phyloP scores from a whole-genome alignment of 345 rosid species.

The Firmiana major region DNA sequence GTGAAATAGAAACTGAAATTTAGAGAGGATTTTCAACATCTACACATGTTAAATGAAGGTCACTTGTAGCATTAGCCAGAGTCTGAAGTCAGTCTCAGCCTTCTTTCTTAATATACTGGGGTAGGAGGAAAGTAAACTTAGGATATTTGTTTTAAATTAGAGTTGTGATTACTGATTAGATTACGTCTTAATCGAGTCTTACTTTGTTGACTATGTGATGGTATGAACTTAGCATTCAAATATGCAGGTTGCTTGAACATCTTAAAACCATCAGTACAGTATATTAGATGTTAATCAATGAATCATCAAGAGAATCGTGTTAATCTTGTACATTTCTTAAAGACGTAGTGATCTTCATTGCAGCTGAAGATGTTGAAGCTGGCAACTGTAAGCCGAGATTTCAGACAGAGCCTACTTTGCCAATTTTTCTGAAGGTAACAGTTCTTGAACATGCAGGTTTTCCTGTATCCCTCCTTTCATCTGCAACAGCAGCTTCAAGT shows the following conservation, averaged over 20 bases:
- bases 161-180: too few species aligned
- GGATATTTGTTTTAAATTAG: background rate
- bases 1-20: too few species aligned
- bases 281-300: background rate
- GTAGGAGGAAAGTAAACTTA: background rate
- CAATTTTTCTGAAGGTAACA: slow-evolving; percentile 85
- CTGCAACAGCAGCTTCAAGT: slow-evolving; percentile 14
- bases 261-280: background rate
- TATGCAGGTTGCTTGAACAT: background rate
- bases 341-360: slow-evolving; percentile 13
- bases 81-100: too few species aligned
- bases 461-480: background rate
- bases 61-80: too few species aligned
- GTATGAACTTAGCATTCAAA: background rate
- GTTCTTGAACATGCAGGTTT: slow-evolving; percentile 14
- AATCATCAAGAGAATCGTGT: background rate
- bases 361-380: slow-evolving; percentile 85
- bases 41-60: background rate
- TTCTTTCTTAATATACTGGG: background rate
- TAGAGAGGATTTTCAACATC: background rate
- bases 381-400: slow-evolving; percentile 56
- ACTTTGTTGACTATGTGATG: background rate
- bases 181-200: background rate
- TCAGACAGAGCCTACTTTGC: slow-evolving; percentile 79
- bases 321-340: background rate